Conservation (phyloP, 306 rosid species). For the Vachellia collinsii region DNA sequence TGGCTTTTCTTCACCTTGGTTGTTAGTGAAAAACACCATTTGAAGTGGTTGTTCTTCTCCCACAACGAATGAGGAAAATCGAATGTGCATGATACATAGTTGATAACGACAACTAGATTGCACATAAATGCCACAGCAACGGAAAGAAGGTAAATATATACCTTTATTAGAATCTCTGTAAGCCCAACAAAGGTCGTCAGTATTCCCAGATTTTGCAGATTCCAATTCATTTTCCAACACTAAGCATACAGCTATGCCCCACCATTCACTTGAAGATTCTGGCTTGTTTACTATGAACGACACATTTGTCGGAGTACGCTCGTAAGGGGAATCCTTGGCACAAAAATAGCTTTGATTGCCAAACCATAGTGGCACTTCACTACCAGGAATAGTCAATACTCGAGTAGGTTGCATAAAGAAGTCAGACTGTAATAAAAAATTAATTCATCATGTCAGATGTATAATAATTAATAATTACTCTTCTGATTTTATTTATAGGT, state of each 20-base stretch:
- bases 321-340: not conserved
- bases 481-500: too few species aligned
- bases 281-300: not conserved
- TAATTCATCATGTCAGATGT: not conserved
- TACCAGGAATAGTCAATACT: not conserved
- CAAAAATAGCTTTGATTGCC: not conserved
- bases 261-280: not conserved
- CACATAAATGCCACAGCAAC: accelerated
- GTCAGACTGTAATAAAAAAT: not conserved
- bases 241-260: not conserved
- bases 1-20: not conserved
- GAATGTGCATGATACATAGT: not conserved
- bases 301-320: not conserved
- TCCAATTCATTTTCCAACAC: not conserved
- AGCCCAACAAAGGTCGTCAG: not conserved
- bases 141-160: not conserved
- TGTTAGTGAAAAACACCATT: not conserved
- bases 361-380: not conserved
- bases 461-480: too few species aligned
- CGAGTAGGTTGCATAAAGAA: not conserved
- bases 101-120: not conserved
- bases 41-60: not conserved
- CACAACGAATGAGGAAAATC: not conserved
- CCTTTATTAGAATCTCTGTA: not conserved
- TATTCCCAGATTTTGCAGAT: not conserved